Evolutionary conservation across 768 basidiomycete genomes (phyloP).

Genomic region (Phanerochaete carnosa): DNA sequence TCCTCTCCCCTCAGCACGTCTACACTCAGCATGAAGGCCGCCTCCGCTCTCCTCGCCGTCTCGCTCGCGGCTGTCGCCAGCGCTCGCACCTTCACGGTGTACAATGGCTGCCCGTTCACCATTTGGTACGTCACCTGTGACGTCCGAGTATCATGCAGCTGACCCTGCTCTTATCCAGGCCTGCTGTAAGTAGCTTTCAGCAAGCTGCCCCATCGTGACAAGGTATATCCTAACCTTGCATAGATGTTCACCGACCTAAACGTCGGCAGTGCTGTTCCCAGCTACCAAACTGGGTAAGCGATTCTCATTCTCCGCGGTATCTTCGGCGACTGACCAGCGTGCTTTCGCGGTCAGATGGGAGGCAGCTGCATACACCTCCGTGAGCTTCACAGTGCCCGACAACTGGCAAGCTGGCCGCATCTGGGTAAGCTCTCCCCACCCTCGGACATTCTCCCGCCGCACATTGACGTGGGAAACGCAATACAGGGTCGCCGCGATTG

Average conservation of each 20-base stretch:
- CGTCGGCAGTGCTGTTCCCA: slow-evolving; percentile 26
- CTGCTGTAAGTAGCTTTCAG: slow-evolving; percentile 22
- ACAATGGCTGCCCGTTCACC: slow-evolving; percentile 40
- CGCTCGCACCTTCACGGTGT: slow-evolving; percentile 34
- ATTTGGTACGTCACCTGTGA: slow-evolving; percentile 31
- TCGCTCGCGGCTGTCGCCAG: slow-evolving; percentile 12
- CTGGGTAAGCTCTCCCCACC: slow-evolving; percentile 25
- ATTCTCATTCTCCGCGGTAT: neutral
- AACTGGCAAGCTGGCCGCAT: slow-evolving; percentile 39
- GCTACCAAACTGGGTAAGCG: slow-evolving; percentile 29
- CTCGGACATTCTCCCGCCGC: neutral
- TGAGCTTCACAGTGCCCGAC: slow-evolving; percentile 33
- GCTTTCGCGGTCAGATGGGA: slow-evolving; percentile 24
- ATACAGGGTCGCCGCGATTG: slow-evolving; percentile 36
- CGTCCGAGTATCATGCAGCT: neutral
- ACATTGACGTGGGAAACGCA: neutral
- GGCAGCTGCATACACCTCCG: slow-evolving; percentile 22
- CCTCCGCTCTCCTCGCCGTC: slow-evolving; percentile 9
- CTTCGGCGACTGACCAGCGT: neutral
- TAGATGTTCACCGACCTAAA: slow-evolving; percentile 33
- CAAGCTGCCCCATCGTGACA: neutral
- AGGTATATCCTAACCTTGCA: neutral
- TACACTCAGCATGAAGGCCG: slow-evolving; percentile 6
- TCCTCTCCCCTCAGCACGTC: neutral
- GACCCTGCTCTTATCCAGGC: slow-evolving; percentile 18